These are phyloP conservation scores for Chlamydomonas incerta DNA, from an alignment of 139 green algal species.

Conservation along the genomic window DNA sequence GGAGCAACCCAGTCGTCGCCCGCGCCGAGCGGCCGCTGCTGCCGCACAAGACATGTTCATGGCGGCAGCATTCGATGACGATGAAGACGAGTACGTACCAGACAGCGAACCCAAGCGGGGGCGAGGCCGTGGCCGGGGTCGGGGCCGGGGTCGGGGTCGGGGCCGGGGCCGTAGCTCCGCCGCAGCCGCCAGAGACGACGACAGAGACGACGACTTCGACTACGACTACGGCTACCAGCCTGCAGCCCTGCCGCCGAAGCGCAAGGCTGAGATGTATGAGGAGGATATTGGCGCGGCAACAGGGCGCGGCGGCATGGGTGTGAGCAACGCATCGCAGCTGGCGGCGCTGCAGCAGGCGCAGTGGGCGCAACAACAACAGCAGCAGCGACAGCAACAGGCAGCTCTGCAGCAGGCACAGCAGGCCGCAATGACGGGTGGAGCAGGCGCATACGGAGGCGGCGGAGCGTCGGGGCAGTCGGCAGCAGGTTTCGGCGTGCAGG, in stretches of 20 bases:
- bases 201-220: too few species aligned
- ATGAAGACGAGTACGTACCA: neutral
- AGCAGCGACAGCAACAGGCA: too few species aligned
- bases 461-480: neutral
- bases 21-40: constrained; percentile 3
- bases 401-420: too few species aligned
- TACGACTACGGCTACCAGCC: neutral
- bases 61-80: neutral
- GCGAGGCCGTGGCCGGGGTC: neutral
- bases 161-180: neutral
- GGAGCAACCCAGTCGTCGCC: neutral
- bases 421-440: too few species aligned
- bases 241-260: neutral
- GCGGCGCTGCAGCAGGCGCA: neutral
- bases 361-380: too few species aligned
- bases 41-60: neutral
- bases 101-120: neutral
- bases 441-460: too few species aligned
- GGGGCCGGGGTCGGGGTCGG: neutral
- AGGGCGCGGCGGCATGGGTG: too few species aligned
- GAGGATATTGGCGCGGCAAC: neutral
- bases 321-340: too few species aligned
- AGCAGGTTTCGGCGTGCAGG: neutral
- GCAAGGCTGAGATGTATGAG: neutral
- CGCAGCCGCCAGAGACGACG: neutral